Evolutionary conservation across 2,329 filamentous ascomycete genomes (phyloP).

Genomic region (Xylariaceae sp.): DNA sequence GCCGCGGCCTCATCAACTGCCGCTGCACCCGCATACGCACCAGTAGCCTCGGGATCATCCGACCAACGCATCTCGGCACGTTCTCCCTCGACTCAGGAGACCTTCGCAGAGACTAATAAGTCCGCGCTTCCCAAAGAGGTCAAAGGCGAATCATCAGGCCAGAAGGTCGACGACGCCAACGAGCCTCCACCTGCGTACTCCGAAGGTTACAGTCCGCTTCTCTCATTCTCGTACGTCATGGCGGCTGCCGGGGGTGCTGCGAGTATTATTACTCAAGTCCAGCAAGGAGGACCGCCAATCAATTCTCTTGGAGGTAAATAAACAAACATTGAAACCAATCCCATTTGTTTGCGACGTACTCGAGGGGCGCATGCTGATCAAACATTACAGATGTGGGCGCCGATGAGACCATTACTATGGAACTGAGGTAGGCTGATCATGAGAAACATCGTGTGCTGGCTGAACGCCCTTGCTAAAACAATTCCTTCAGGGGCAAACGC

Average conservation of each 20-base stretch:
- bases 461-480: conserved; percentile 18
- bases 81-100: conserved; percentile 42
- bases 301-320: conserved; percentile 77
- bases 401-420: conserved; percentile 92
- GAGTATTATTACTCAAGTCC: conserved; percentile 99
- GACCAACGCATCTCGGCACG: conserved; percentile 32
- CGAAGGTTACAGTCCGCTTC: conserved; percentile 87
- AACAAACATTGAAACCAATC: conserved; percentile 22
- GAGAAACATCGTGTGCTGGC: neutral
- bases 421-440: conserved; percentile 67
- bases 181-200: conserved; percentile 96
- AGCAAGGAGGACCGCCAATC: conserved; percentile 84
- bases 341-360: too few relatives aligned
- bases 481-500: conserved; percentile 65
- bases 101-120: conserved; percentile 66
- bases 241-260: conserved; percentile 92
- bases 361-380: neutral
- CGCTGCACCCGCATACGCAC: conserved; percentile 53
- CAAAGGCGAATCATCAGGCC: conserved; percentile 65
- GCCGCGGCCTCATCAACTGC: conserved; percentile 35
- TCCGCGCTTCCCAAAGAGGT: conserved; percentile 75
- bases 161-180: conserved; percentile 67
- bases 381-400: conserved; percentile 62
- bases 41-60: conserved; percentile 37
- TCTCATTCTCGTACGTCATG: conserved; percentile 95